Base-by-base conservation (phyloP, 176 grass and related monocot species). In the Aegilops tauschii region DNA sequence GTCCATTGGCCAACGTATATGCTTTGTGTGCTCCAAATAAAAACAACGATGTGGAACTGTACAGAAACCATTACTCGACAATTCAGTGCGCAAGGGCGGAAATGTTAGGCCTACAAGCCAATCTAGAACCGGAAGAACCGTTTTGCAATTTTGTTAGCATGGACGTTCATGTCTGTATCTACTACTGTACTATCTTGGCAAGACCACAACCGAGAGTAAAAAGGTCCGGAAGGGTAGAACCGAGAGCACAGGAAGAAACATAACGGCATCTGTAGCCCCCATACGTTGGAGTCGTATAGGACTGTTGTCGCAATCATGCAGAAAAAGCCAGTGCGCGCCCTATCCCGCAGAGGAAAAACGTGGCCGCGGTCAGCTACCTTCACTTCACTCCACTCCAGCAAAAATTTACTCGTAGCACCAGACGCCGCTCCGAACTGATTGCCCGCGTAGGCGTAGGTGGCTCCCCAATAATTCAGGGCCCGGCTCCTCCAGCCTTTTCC, bases 391-490 rank as follows among this genome's bases (percentile, higher is more conserved):
- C 47, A 1, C 78, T 30, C 16, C 42, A n/a, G 23, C 31, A 30
- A 67, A 49, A 59, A 69, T 35, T 49, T 86, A 80, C 27, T 61
- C 13, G 34, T 76, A 30, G 25, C 86, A 28, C 34, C 31, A 59
- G 45, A 69, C 61, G 52, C 12, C 13, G 47, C n/a, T 61, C 6
- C 83, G 29, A 69, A 47, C 70, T 31, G 56, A 52, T 34, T 77
- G 73, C 8, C 27, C 9, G 18, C 5, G 25, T 10, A 12, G 36
- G 1, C 0, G 37, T 39, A 39, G 8, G 37, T 84, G 77, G 20
- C 77, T 81, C 61, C 35, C 79, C 62, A 82, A 25, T 90, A 90
- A 86, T 82, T 86, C 70, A 69, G 61, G 35, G 13, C 4, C 69
- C 62, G 63, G 21, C 78, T 31, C 44, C 44, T 30, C 44, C 44